Evolutionary conservation across 257 asterid genomes (phyloP).

Genomic region (Solanum ahanhuiri): DNA sequence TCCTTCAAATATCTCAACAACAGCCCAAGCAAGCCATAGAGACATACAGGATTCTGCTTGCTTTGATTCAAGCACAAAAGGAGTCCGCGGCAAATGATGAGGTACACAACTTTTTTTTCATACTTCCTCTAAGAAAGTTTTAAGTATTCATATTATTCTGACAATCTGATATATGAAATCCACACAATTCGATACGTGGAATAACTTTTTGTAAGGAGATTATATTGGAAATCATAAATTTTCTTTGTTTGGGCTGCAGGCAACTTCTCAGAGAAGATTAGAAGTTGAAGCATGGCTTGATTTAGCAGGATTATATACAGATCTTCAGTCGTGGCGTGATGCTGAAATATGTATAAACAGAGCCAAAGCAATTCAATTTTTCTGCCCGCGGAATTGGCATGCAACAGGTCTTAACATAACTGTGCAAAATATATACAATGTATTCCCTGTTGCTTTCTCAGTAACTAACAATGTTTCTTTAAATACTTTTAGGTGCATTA

Average conservation of each 20-base stretch:
- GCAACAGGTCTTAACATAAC: constrained; percentile 39
- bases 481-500: constrained; percentile 35
- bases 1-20: constrained; percentile 53
- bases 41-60: constrained; percentile 57
- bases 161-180: not conserved
- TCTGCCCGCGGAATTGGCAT: constrained; percentile 68
- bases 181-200: not conserved
- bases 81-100: constrained; percentile 6
- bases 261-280: constrained; percentile 22
- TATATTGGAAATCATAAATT: not conserved
- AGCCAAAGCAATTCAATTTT: constrained; percentile 30
- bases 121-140: not conserved
- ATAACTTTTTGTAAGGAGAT: not conserved
- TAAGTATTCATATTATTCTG: not conserved
- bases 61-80: constrained; percentile 48
- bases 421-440: not conserved
- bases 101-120: constrained; percentile 9
- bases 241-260: constrained; percentile 21
- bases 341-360: constrained; percentile 51
- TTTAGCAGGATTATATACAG: constrained; percentile 66
- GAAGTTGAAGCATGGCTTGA: constrained; percentile 80
- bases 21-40: constrained; percentile 82
- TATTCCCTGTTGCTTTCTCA: not conserved
- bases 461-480: not conserved
- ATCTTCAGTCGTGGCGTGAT: constrained; percentile 53